Evolutionary conservation across 257 asterid genomes (phyloP).

Genomic region (Solanum etuberosum): DNA sequence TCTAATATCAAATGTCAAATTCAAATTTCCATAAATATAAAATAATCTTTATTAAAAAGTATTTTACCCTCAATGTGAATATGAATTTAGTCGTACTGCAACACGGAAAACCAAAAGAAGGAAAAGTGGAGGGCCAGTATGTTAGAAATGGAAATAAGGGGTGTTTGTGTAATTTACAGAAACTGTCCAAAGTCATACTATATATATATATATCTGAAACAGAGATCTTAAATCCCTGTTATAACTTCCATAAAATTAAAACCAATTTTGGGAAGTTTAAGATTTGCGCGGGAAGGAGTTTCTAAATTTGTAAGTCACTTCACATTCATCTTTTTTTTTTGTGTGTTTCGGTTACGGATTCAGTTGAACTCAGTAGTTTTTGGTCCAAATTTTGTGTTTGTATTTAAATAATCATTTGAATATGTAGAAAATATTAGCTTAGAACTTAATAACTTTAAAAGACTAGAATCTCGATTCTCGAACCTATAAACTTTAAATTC

Average conservation of each 20-base stretch:
- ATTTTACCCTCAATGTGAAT: no score
- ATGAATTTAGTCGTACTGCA: not conserved
- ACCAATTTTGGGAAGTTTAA: not conserved
- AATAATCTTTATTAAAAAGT: fast-evolving
- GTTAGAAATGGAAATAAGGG: not conserved
- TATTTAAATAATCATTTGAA: not conserved
- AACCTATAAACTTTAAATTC: not conserved
- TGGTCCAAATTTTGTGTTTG: not conserved
- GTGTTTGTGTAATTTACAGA: not conserved
- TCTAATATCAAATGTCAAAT: fast-evolving
- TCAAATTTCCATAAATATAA: no score
- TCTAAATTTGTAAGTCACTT: not conserved
- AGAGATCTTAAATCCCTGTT: not conserved
- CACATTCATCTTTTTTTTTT: not conserved
- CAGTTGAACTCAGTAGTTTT: not conserved
- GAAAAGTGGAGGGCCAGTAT: not conserved
- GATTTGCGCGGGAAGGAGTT: not conserved
- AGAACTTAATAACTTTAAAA: not conserved
- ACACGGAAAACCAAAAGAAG: not conserved
- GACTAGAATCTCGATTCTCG: not conserved
- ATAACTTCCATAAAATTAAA: not conserved
- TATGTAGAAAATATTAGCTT: not conserved
- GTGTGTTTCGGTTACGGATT: not conserved
- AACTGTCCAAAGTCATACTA: not conserved
- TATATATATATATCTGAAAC: not conserved